Percentiles rank a stretch among this genome's conserved stretches.
Conservation (phyloP, 805 yeast genomes). For the Kazachstania africana region DNA sequence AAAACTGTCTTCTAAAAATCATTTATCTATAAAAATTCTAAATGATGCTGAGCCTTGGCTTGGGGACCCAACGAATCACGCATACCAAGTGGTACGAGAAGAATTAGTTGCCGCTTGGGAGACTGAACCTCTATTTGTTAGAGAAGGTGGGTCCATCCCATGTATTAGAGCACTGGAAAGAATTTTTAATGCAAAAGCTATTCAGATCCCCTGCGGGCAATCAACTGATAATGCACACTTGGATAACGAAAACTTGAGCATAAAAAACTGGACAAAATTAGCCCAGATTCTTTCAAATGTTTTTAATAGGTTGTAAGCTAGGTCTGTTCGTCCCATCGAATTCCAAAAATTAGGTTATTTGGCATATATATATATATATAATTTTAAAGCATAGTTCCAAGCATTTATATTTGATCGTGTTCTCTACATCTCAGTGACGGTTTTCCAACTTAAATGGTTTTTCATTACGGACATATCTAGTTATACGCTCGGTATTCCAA, state of each 20-base stretch:
- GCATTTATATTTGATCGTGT: too few relatives aligned
- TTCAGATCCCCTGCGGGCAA: conserved; percentile 95
- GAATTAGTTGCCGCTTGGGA: conserved; percentile 68
- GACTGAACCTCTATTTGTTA: conserved; percentile 66
- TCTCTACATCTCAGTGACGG: too few relatives aligned
- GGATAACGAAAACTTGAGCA: conserved; percentile 72
- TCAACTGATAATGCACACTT: conserved; percentile 90
- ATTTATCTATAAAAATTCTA: conserved; percentile 45
- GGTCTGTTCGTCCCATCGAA: background rate
- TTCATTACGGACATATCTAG: too few relatives aligned
- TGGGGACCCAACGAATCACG: conserved; percentile 69
- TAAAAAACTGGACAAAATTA: conserved; percentile 65
- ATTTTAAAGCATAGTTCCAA: too few relatives aligned
- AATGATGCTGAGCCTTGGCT: conserved; percentile 96
- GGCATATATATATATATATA: too few relatives aligned
- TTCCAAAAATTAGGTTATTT: background rate
- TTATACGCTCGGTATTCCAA: too few relatives aligned
- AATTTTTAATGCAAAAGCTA: conserved; percentile 75
- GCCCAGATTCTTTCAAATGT: conserved; percentile 50
- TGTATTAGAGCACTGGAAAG: conserved; percentile 77
- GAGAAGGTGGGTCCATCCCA: conserved; percentile 97
- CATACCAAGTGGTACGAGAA: conserved; percentile 53
- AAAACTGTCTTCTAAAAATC: conserved; percentile 46
- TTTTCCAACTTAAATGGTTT: too few relatives aligned
- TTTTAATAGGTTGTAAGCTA: conserved; percentile 29